Evolutionary conservation across 1,284 basidiomycete species (phyloP).

Genomic region (Stereum hirsutum): DNA sequence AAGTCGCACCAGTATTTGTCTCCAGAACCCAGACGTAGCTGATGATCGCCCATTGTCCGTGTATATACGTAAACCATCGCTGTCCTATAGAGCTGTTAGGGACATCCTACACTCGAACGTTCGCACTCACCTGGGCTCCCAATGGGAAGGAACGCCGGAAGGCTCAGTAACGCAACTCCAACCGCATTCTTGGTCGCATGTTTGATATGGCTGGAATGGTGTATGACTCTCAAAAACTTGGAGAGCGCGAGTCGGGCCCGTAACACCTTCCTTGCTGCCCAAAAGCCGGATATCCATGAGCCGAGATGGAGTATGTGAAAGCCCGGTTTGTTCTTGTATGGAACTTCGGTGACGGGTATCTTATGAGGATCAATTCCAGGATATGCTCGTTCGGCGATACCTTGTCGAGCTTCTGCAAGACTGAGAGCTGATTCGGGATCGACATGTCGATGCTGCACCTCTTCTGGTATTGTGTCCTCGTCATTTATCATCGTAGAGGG

Average conservation of each 20-base stretch:
- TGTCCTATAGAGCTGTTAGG: constrained; percentile 17
- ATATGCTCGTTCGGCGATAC: constrained; percentile 12
- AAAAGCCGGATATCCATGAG: constrained; percentile 14
- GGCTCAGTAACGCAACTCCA: constrained; percentile 32
- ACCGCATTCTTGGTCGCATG: constrained; percentile 39
- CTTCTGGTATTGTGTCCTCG: constrained; percentile 20
- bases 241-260: constrained; percentile 26
- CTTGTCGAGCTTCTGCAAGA: constrained; percentile 19
- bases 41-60: constrained; percentile 43
- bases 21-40: constrained; percentile 43
- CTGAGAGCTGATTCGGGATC: constrained; percentile 16
- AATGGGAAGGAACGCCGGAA: constrained; percentile 34
- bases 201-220: constrained; percentile 32
- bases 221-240: constrained; percentile 18
- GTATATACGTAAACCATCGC: constrained; percentile 28
- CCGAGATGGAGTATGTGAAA: background rate
- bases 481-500: constrained; percentile 30
- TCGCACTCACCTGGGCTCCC: constrained; percentile 23
- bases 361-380: no score
- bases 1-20: constrained; percentile 42
- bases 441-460: constrained; percentile 9
- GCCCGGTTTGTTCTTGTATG: no score
- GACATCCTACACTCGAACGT: background rate
- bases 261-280: constrained; percentile 26
- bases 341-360: no score